Percentiles rank a stretch among this genome's conserved stretches.
phyloP scores from a whole-genome alignment of 169 alveolate genomes.

The Blepharisma undulans region DNA sequence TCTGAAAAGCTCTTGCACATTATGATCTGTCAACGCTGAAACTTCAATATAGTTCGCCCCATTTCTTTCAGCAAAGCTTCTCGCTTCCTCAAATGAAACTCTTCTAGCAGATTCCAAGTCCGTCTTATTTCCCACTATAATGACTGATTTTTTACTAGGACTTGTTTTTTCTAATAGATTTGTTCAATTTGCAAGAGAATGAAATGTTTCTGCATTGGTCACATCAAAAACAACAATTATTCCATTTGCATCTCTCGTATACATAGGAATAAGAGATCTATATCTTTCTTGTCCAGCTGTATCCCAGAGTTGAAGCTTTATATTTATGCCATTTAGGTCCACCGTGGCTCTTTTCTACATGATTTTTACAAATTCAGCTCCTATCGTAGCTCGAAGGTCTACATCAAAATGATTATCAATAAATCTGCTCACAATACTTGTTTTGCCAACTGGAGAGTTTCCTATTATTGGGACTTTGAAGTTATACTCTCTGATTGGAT shows the following conservation, averaged over 20 bases:
- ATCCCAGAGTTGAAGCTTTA: constrained; percentile 93
- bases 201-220: constrained; percentile 92
- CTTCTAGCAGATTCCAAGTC: constrained; percentile 91
- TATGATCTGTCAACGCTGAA: constrained; percentile 93
- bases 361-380: constrained; percentile 65
- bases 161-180: constrained; percentile 96
- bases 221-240: constrained; percentile 95
- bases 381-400: constrained; percentile 93
- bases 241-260: constrained; percentile 95
- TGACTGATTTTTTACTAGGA: constrained; percentile 95
- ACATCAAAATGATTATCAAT: constrained; percentile 93
- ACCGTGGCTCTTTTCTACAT: too few species aligned
- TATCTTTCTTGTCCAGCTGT: constrained; percentile 96
- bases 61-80: constrained; percentile 89
- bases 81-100: constrained; percentile 93
- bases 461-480: constrained; percentile 88
- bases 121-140: constrained; percentile 97
- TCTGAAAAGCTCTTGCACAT: constrained; percentile 94
- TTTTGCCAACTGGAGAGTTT: constrained; percentile 96
- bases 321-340: constrained; percentile 94
- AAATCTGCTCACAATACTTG: constrained; percentile 91
- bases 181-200: constrained; percentile 85
- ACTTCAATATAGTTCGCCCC: constrained; percentile 94
- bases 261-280: constrained; percentile 85
- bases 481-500: too few species aligned